These are phyloP conservation scores for Candida ascalaphidarum DNA, from an alignment of 805 yeast genomes.

Conservation along the genomic window DNA sequence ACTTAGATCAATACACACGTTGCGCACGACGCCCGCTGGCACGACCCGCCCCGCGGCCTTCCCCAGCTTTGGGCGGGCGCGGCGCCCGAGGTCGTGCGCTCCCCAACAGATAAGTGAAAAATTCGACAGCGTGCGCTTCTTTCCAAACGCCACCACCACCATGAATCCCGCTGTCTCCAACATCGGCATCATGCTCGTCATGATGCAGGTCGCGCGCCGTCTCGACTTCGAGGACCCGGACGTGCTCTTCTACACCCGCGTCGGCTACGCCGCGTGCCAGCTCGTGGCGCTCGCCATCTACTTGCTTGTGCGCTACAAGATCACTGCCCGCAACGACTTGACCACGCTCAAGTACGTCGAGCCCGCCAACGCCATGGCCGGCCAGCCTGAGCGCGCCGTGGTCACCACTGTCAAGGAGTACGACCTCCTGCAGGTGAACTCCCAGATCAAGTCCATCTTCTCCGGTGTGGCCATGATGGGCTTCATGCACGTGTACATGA, in stretches of 20 bases:
- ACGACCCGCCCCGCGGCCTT: no score
- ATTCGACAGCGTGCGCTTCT: no score
- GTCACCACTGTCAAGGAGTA: slow-evolving; percentile 93
- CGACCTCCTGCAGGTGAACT: slow-evolving; percentile 79
- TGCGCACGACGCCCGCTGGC: no score
- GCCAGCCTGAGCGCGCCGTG: slow-evolving; percentile 67
- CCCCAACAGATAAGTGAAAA: no score
- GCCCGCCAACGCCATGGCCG: slow-evolving; percentile 73
- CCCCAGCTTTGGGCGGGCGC: no score
- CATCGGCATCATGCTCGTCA: slow-evolving; percentile 83
- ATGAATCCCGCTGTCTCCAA: slow-evolving; percentile 90
- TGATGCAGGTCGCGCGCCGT: slow-evolving; percentile 91
- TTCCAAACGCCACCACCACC: slow-evolving; percentile 1
- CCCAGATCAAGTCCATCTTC: slow-evolving; percentile 73
- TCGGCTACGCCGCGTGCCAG: slow-evolving; percentile 61
- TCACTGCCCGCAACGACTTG: slow-evolving; percentile 74
- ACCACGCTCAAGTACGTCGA: slow-evolving; percentile 88
- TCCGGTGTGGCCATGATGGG: slow-evolving; percentile 95
- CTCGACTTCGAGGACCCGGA: slow-evolving; percentile 82
- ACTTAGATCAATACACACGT: no score
- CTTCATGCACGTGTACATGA: slow-evolving; percentile 96
- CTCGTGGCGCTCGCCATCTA: slow-evolving; percentile 56
- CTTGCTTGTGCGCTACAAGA: slow-evolving; percentile 50
- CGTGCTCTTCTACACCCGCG: slow-evolving; percentile 66
- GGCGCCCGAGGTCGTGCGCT: no score